These are phyloP conservation scores for Blastocystis sp. DNA, from an alignment of 352 stramenopile species.

Conservation along the genomic window DNA sequence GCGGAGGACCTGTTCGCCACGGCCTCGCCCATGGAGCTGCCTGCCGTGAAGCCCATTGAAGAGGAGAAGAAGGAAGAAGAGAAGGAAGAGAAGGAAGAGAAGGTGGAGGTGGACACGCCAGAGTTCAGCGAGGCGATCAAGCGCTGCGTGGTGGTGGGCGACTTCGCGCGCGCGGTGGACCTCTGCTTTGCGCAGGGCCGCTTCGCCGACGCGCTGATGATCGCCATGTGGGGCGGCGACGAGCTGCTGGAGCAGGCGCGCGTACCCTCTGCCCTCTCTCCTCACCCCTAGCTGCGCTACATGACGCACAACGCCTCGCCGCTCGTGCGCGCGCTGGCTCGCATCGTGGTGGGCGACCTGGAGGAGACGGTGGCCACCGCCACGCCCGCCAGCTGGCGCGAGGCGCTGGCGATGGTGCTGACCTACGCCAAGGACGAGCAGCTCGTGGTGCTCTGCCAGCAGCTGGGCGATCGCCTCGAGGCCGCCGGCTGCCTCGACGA, in stretches of 20 bases:
- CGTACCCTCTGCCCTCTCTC: conserved; percentile 85
- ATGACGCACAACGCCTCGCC: conserved; percentile 73
- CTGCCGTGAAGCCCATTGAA: not conserved
- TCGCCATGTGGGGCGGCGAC: conserved; percentile 85
- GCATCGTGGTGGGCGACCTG: conserved; percentile 90
- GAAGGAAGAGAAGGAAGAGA: not conserved
- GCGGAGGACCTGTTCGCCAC: conserved; percentile 57
- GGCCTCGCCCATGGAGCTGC: not conserved
- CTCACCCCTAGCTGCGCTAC: conserved; percentile 83
- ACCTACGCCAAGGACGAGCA: conserved; percentile 95
- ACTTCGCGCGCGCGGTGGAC: conserved; percentile 95
- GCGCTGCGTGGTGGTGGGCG: conserved; percentile 90
- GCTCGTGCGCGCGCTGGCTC: conserved; percentile 65
- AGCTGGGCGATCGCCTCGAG: conserved; percentile 86
- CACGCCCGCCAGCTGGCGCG: conserved; percentile 88
- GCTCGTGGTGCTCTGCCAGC: conserved; percentile 89
- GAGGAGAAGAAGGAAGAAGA: conserved; percentile 5
- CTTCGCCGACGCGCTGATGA: conserved; percentile 89
- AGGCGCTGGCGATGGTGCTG: conserved; percentile 92
- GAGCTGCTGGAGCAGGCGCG: conserved; percentile 93
- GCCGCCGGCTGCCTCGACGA: conserved; percentile 72
- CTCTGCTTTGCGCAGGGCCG: conserved; percentile 91
- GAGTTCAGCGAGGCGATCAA: conserved; percentile 87
- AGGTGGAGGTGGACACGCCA: conserved; percentile 72
- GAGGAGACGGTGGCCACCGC: conserved; percentile 86